A percentile compares a stretch with the other conserved stretches of the same genome.
Conservation (phyloP, 1,284 basidiomycete genomes). For the Cryptococcus wingfieldii region DNA sequence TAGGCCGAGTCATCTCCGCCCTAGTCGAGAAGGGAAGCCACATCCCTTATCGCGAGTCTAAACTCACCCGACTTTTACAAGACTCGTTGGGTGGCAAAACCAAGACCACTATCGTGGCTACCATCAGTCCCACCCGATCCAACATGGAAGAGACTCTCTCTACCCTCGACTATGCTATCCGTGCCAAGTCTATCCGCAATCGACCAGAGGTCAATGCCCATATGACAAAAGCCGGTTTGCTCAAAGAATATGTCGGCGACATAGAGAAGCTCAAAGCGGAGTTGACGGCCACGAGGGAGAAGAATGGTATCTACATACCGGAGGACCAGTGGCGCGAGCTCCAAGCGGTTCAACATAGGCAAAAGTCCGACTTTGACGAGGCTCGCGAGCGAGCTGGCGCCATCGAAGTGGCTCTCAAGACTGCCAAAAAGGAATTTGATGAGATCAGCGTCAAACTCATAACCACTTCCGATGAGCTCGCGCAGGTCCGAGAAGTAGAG, state of each 20-base stretch:
- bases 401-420: slow-evolving; percentile 72
- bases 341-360: slow-evolving; percentile 67
- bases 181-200: slow-evolving; percentile 94
- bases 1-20: slow-evolving; percentile 95
- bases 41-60: slow-evolving; percentile 84
- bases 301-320: slow-evolving; percentile 90
- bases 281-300: slow-evolving; percentile 77
- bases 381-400: slow-evolving; percentile 75
- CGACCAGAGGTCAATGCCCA: slow-evolving; percentile 93
- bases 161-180: slow-evolving; percentile 93
- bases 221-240: slow-evolving; percentile 83
- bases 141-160: slow-evolving; percentile 98
- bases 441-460: slow-evolving; percentile 73
- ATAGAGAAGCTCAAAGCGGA: slow-evolving; percentile 92
- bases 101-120: slow-evolving; percentile 97
- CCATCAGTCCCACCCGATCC: slow-evolving; percentile 81
- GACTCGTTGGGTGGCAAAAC: slow-evolving; percentile 98
- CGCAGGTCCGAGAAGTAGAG: slow-evolving; percentile 51
- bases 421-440: slow-evolving; percentile 83
- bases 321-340: slow-evolving; percentile 84
- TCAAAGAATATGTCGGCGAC: slow-evolving; percentile 94
- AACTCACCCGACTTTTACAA: slow-evolving; percentile 94
- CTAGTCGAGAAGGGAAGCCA: slow-evolving; percentile 88
- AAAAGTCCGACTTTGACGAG: slow-evolving; percentile 71
- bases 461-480: slow-evolving; percentile 69